phyloP scores from a whole-genome alignment of 495 filamentous ascomycete genomes.

The Aspergillus indologenus region DNA sequence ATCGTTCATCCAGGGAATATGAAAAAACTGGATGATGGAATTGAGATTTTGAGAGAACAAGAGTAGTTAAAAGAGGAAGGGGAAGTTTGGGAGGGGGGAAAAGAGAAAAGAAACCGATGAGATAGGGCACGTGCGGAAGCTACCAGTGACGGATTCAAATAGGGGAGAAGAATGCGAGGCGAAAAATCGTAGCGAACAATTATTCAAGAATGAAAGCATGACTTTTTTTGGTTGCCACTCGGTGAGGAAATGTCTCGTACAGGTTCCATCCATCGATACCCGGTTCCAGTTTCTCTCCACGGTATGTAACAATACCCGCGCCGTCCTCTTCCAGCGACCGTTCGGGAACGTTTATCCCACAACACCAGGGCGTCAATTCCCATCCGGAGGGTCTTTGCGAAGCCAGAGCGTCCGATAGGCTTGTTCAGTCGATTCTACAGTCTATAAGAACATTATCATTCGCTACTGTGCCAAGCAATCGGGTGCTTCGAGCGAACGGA shows the following conservation, averaged over 20 bases:
- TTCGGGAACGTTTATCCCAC: constrained; percentile 6
- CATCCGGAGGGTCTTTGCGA: too few relatives aligned
- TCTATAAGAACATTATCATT: not conserved
- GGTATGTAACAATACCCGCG: constrained; percentile 20
- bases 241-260: constrained; percentile 14
- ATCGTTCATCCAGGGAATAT: not conserved
- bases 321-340: constrained; percentile 3
- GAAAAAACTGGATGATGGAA: not conserved
- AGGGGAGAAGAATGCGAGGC: constrained; percentile 7
- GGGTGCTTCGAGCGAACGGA: not conserved
- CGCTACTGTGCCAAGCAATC: not conserved
- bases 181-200: constrained; percentile 4
- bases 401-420: too few relatives aligned
- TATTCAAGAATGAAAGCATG: constrained; percentile 5
- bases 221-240: constrained; percentile 6
- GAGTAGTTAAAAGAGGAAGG: not conserved
- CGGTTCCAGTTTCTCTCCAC: constrained; percentile 6
- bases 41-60: not conserved
- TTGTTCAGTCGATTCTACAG: too few relatives aligned
- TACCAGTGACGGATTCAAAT: constrained; percentile 11
- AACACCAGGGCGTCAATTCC: not conserved
- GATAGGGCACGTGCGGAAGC: not conserved
- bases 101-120: not conserved
- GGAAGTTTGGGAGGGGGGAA: not conserved
- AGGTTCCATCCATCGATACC: not conserved